A percentile compares a stretch with the other conserved stretches of the same genome.
Evolutionary conservation across 441 rosid species (phyloP).

Genomic region (Viola pubescens): DNA sequence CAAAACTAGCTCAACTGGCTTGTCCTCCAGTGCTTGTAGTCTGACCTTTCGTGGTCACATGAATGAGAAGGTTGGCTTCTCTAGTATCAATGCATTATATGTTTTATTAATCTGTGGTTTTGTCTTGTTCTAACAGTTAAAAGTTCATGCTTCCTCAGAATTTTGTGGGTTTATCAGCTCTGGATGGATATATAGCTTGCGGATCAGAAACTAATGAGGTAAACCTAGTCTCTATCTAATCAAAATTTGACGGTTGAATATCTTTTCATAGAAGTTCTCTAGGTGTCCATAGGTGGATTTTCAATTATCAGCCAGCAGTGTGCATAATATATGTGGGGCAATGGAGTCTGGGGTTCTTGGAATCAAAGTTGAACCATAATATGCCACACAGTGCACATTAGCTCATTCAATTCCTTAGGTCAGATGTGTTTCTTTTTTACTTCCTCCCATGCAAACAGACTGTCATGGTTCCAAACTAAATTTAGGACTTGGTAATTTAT

Average conservation of each 20-base stretch:
- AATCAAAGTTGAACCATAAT: background rate
- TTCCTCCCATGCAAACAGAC: background rate
- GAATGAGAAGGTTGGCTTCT: slow-evolving; percentile 53
- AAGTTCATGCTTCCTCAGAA: slow-evolving; percentile 40
- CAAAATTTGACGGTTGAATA: slow-evolving; percentile 2
- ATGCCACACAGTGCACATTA: background rate
- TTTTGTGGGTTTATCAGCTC: slow-evolving; percentile 68
- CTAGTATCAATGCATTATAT: background rate
- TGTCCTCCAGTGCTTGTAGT: slow-evolving; percentile 45
- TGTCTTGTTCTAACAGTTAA: slow-evolving; percentile 10
- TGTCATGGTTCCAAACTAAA: too few species aligned
- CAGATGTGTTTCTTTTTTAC: background rate
- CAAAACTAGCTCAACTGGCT: slow-evolving; percentile 38
- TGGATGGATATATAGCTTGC: slow-evolving; percentile 75
- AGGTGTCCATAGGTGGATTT: background rate
- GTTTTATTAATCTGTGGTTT: slow-evolving; percentile 10
- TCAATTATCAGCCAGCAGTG: too few species aligned
- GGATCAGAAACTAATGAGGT: slow-evolving; percentile 93
- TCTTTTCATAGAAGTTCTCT: background rate
- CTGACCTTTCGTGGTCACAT: slow-evolving; percentile 63
- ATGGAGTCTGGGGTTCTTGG: too few species aligned
- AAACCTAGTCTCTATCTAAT: slow-evolving; percentile 9
- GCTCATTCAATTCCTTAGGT: background rate
- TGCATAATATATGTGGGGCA: too few species aligned
- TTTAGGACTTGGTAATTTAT: too few species aligned